These are phyloP conservation scores for Schizochytrium sp. DNA, from an alignment of 108 stramenopile genomes.

Conservation along the genomic window DNA sequence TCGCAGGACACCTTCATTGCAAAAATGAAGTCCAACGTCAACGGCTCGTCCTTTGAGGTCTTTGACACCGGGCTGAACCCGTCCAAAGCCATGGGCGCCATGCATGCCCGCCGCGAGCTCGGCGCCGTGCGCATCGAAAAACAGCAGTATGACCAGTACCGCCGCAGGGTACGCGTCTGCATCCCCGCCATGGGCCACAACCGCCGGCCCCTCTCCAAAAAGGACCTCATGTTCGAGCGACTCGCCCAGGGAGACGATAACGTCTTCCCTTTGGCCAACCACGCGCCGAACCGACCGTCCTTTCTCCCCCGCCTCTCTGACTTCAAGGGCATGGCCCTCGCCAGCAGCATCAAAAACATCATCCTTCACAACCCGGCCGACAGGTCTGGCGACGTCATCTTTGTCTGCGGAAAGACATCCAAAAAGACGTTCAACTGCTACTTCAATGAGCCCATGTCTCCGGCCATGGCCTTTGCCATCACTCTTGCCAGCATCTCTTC, in stretches of 20 bases:
- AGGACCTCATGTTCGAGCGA: constrained; percentile 18
- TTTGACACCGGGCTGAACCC: constrained; percentile 11
- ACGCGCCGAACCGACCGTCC: not conserved
- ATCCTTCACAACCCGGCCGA: not conserved
- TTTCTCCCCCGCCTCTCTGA: not conserved
- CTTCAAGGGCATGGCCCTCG: constrained; percentile 1
- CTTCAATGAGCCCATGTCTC: not conserved
- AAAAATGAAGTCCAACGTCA: constrained; percentile 10
- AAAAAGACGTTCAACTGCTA: constrained; percentile 10
- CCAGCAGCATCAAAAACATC: not conserved
- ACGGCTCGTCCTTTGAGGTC: constrained; percentile 5
- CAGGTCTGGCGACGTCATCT: not conserved
- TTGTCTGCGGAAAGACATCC: not conserved
- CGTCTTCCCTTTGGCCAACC: not conserved
- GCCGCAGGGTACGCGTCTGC: not conserved
- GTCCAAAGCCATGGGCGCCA: not conserved
- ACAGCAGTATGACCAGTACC: not conserved
- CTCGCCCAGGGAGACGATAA: not conserved
- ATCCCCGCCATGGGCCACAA: constrained; percentile 6
- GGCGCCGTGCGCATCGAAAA: not conserved
- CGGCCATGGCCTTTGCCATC: constrained; percentile 14
- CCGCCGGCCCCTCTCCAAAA: not conserved
- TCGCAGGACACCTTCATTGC: not conserved
- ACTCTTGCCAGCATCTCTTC: not conserved
- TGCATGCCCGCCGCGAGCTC: constrained; percentile 11